Base-by-base conservation (phyloP, 805 yeast species). In the Metschnikowia matae region DNA sequence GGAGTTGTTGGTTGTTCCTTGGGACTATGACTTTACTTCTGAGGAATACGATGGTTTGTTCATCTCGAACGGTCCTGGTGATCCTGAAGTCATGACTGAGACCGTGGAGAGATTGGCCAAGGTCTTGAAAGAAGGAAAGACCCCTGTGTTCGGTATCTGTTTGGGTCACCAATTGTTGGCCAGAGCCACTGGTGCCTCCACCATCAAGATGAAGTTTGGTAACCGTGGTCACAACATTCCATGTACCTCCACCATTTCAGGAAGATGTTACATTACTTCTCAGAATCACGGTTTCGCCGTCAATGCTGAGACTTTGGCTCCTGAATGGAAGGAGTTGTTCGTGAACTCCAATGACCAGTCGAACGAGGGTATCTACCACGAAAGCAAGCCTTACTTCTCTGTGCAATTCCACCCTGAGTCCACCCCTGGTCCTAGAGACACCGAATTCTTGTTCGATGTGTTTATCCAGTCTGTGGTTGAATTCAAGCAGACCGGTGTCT, bases 321-420 rank as follows among this genome's bases (percentile, higher is more conserved):
- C 70, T 7, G 95, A 89, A 55, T 94, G 98, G 98, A 83, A 88
- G 69, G 96, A 92, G 71, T 81, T 92, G 62, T 94, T 94, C 63
- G 91, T 89, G 43, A 94, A 94, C 66, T 89, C 98, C 54, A 94
- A 94, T 67, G 99, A 94, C 73, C 92, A 91, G 49, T 90, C 98
- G 36, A 94, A 94, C 71, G 99, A 94, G 78, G 99, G 99, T 84
- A 89, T 94, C 56, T 92, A 89, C 77, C 89, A 92, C 73, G 80
- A 85, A 40, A 77, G 82, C 57, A 79, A 86, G 69, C 99, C 99
- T 37, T 86, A 78, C 68, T 94, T 94, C 79, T 94, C 99, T 14
- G 98, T 94, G 44, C 99, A 94, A 78, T 92, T 94, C 80, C 99
- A 94, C 69, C 99, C 99, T 23, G 99, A 94, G 78, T 89, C 97